Evolutionary conservation across 805 yeast genomes (phyloP).

Genomic region (Clavispora santaluciae): DNA sequence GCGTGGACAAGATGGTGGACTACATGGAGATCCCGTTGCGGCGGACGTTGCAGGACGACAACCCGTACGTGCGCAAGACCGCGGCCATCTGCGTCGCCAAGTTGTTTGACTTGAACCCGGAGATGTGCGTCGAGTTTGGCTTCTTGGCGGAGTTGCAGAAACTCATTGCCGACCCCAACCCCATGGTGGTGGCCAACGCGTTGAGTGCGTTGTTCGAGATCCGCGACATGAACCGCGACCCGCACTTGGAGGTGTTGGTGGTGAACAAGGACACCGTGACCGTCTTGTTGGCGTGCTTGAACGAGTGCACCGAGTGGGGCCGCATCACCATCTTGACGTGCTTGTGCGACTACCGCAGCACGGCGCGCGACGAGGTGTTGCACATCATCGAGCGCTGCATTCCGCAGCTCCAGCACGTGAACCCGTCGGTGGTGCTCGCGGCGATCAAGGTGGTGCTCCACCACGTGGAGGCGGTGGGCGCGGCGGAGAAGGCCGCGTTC

Average conservation of each 20-base stretch:
- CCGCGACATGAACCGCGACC: constrained; percentile 56
- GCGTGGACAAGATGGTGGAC: constrained; percentile 93
- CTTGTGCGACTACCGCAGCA: constrained; percentile 63
- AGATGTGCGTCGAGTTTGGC: constrained; percentile 81
- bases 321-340: constrained; percentile 84
- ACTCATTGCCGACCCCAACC: constrained; percentile 80
- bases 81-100: constrained; percentile 98
- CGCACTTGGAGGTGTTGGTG: constrained; percentile 31
- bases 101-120: constrained; percentile 78
- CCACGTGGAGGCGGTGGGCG: constrained; percentile 49
- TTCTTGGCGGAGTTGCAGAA: constrained; percentile 64
- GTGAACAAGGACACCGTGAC: constrained; percentile 42
- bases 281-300: constrained; percentile 74
- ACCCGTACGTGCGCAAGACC: constrained; percentile 95
- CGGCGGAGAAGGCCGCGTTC: constrained; percentile 38
- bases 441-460: constrained; percentile 76
- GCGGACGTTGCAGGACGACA: constrained; percentile 82
- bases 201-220: constrained; percentile 83
- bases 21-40: constrained; percentile 88
- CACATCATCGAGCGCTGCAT: constrained; percentile 84
- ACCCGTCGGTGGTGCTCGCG: constrained; percentile 88
- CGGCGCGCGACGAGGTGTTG: constrained; percentile 59
- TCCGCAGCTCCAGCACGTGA: constrained; percentile 95
- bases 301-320: constrained; percentile 99
- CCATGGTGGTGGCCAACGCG: constrained; percentile 96